Conservation (phyloP, 2,329 filamentous ascomycete genomes). For the Exophiala sp. region DNA sequence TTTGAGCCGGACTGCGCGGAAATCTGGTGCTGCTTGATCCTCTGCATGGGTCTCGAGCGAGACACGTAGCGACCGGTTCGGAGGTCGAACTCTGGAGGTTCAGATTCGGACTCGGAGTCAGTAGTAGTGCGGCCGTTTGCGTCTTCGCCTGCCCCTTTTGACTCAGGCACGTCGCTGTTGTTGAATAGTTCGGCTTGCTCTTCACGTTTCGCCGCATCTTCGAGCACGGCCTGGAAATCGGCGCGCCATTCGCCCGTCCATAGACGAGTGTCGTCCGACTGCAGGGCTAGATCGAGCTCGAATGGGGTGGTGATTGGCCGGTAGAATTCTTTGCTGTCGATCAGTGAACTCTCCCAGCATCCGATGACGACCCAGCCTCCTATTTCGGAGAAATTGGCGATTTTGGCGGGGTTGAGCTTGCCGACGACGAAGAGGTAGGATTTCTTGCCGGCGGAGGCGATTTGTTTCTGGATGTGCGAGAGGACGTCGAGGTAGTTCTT, state of each 20-base stretch:
- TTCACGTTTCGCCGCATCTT: constrained; percentile 26
- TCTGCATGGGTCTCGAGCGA: constrained; percentile 55
- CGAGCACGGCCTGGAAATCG: constrained; percentile 70
- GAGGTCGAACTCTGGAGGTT: constrained; percentile 85
- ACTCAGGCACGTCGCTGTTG: constrained; percentile 15
- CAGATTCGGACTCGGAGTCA: constrained; percentile 62
- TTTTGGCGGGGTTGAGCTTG: constrained; percentile 90
- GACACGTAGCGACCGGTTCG: constrained; percentile 80
- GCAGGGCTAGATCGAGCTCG: constrained; percentile 76
- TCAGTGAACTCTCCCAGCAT: constrained; percentile 93
- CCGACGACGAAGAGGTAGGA: constrained; percentile 94
- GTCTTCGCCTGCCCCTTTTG: constrained; percentile 29
- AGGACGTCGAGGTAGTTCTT: constrained; percentile 84
- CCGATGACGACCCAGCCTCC: constrained; percentile 97
- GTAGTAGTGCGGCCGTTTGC: constrained; percentile 11
- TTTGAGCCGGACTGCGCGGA: background rate
- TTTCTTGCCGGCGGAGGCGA: constrained; percentile 82
- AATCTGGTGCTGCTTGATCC: constrained; percentile 27
- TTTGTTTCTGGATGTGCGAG: constrained; percentile 66
- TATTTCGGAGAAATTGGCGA: constrained; percentile 94
- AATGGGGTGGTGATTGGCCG: constrained; percentile 91
- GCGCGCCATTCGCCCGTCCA: constrained; percentile 90
- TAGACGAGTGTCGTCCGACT: constrained; percentile 68
- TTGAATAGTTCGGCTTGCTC: background rate
- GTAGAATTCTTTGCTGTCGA: constrained; percentile 87